Conservation (phyloP, 1,284 basidiomycete genomes). For the Ustilago shanxiensis region DNA sequence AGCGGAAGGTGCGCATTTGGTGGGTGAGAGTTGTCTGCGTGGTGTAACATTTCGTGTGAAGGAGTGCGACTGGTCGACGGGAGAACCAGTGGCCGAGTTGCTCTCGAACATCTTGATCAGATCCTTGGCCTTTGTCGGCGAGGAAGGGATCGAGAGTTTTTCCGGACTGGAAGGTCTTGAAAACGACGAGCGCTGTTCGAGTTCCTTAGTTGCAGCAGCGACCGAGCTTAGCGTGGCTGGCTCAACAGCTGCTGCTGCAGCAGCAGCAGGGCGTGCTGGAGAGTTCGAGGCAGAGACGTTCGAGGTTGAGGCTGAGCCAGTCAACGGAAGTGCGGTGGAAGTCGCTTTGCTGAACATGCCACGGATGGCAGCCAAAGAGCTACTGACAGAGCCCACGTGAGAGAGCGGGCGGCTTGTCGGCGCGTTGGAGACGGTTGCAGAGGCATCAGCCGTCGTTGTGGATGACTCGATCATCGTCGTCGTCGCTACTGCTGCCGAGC, state of each 20-base stretch:
- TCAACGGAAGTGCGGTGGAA: conserved; percentile 8
- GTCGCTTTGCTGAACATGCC: conserved; percentile 39
- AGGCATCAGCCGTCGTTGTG: background rate
- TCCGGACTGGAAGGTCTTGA: conserved; percentile 33
- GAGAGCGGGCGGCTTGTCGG: conserved; percentile 29
- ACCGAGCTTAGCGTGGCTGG: conserved; percentile 17
- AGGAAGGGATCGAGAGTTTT: conserved; percentile 36
- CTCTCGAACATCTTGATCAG: conserved; percentile 59
- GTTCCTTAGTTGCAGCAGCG: conserved; percentile 24
- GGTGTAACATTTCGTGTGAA: conserved; percentile 25
- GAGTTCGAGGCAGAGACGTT: conserved; percentile 1
- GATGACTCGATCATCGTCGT: background rate
- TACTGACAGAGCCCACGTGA: conserved; percentile 28
- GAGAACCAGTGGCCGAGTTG: conserved; percentile 34
- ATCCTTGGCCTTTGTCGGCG: conserved; percentile 60
- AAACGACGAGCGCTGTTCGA: conserved; percentile 21
- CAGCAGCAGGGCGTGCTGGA: conserved; percentile 5
- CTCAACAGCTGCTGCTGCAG: background rate
- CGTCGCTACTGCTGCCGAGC: background rate
- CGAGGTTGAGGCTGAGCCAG: background rate
- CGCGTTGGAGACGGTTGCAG: conserved; percentile 5
- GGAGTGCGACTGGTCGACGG: conserved; percentile 27
- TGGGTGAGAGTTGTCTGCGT: conserved; percentile 26
- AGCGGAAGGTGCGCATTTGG: conserved; percentile 16
- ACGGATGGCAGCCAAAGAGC: conserved; percentile 35